Percentiles rank a stretch among this genome's conserved stretches.
Conservation (phyloP, 768 basidiomycete species). For the Hericium alpestre region DNA sequence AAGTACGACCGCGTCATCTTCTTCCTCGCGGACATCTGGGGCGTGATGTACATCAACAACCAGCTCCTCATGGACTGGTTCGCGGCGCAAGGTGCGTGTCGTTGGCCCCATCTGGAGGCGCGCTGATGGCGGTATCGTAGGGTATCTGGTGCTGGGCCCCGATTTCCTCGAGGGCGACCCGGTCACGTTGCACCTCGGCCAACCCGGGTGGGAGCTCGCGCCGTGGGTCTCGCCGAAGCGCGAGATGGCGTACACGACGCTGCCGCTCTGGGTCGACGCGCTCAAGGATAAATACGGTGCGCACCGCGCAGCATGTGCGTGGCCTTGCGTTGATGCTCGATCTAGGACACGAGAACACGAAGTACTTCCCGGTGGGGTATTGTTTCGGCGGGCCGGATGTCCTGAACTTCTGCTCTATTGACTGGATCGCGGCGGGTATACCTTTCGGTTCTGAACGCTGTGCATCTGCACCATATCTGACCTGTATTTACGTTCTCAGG, state of each 20-base stretch:
- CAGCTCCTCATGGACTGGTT: background rate
- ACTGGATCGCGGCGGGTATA: slow-evolving; percentile 39
- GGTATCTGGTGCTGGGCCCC: slow-evolving; percentile 46
- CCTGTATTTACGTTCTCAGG: slow-evolving; percentile 19
- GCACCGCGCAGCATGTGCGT: slow-evolving; percentile 9
- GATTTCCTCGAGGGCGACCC: slow-evolving; percentile 60
- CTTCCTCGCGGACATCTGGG: background rate
- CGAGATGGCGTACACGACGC: slow-evolving; percentile 26
- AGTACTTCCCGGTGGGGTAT: slow-evolving; percentile 28
- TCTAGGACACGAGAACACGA: slow-evolving; percentile 15
- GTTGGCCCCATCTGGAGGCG: background rate
- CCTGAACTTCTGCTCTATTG: slow-evolving; percentile 34
- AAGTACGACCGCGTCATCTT: background rate
- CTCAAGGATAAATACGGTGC: slow-evolving; percentile 40
- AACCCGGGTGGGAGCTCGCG: slow-evolving; percentile 26
- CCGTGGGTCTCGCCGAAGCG: slow-evolving; percentile 32
- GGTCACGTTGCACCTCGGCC: slow-evolving; percentile 28
- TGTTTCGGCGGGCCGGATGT: slow-evolving; percentile 49
- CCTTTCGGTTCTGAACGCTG: no score
- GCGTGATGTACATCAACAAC: background rate
- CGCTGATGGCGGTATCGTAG: slow-evolving; percentile 19
- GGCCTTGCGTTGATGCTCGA: background rate
- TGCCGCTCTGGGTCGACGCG: slow-evolving; percentile 42
- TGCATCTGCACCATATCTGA: no score
- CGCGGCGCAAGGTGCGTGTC: background rate